Evolutionary conservation across 2,329 filamentous ascomycete species (phyloP).

Genomic region (Penicillium corylophilum): DNA sequence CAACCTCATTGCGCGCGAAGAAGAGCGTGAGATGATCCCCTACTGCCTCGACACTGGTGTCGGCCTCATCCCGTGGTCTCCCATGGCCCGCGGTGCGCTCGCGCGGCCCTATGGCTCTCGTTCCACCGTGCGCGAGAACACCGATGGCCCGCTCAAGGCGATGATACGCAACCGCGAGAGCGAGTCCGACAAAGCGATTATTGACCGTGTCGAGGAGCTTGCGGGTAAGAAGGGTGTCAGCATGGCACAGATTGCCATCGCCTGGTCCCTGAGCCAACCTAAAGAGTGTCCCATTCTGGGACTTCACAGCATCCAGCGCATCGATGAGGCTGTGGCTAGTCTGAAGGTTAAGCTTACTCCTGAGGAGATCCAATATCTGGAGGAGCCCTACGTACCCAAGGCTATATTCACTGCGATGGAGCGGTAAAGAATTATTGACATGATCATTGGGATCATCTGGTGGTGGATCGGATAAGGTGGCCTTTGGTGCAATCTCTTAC

Average conservation of each 20-base stretch:
- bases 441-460: not conserved
- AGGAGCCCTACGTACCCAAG: constrained; percentile 62
- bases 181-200: constrained; percentile 54
- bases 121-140: constrained; percentile 44
- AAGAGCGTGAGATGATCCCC: constrained; percentile 49
- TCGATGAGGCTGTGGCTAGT: constrained; percentile 59
- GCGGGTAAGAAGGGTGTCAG: constrained; percentile 57
- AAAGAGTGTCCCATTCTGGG: constrained; percentile 62
- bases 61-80: constrained; percentile 42
- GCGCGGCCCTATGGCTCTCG: constrained; percentile 47
- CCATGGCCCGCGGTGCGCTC: constrained; percentile 47
- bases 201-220: constrained; percentile 58
- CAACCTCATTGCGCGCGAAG: constrained; percentile 49
- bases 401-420: constrained; percentile 24
- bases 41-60: constrained; percentile 41
- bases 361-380: constrained; percentile 62
- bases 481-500: not conserved
- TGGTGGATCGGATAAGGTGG: not conserved
- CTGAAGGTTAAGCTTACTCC: constrained; percentile 50
- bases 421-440: constrained; percentile 17
- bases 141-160: constrained; percentile 44
- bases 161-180: constrained; percentile 44
- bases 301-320: constrained; percentile 57
- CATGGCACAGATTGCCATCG: constrained; percentile 65
- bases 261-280: constrained; percentile 59